Conservation (phyloP, 2,329 filamentous ascomycete species). For the Alternaria solani region DNA sequence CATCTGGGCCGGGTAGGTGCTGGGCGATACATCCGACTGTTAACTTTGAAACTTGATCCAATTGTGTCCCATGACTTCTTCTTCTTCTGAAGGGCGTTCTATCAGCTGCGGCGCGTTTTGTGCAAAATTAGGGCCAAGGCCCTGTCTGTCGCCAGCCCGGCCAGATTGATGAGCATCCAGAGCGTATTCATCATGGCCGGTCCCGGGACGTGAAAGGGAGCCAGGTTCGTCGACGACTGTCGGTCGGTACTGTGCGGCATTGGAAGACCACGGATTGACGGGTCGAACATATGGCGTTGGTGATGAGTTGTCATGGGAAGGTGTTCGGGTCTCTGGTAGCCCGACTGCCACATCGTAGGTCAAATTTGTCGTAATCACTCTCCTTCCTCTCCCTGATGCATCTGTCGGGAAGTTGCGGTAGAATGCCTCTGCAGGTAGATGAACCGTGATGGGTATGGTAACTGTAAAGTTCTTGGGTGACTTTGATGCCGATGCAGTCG, state of each 20-base stretch:
- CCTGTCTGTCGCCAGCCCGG: not conserved
- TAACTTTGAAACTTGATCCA: not conserved
- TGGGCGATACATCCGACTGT: not conserved
- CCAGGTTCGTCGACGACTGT: not conserved
- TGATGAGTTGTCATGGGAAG: not conserved
- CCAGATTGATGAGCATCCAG: not conserved
- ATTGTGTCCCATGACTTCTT: conserved; percentile 4
- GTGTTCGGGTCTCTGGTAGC: not conserved
- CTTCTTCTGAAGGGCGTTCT: not conserved
- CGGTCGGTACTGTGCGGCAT: not conserved
- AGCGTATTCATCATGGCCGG: not conserved
- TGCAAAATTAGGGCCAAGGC: no score
- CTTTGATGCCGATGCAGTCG: not conserved
- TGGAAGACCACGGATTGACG: not conserved
- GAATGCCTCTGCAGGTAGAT: not conserved
- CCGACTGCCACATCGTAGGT: not conserved
- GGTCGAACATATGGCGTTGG: not conserved
- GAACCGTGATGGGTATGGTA: not conserved
- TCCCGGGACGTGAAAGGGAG: not conserved
- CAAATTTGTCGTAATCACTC: not conserved
- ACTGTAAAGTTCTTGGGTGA: not conserved
- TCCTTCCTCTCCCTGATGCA: not conserved
- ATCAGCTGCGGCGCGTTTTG: not conserved
- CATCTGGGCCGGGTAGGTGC: not conserved
- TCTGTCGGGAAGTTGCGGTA: not conserved